Percentiles rank a stretch among this genome's conserved stretches.
Conservation (phyloP, 2,329 filamentous ascomycete species). For the Ophioceras dolichostomum region DNA sequence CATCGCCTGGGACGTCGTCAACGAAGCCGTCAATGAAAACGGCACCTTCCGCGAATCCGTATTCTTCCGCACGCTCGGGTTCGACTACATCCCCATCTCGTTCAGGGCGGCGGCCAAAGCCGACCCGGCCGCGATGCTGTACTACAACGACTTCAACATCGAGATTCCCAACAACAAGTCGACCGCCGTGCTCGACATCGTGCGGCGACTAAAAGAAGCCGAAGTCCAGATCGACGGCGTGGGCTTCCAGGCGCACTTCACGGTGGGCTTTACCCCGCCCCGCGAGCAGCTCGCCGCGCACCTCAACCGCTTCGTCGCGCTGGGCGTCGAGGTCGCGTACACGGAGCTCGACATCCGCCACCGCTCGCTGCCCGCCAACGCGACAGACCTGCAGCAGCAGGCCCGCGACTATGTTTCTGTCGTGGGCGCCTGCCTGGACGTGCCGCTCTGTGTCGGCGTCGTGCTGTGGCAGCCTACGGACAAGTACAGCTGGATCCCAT, state of each 20-base stretch:
- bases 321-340: constrained; percentile 34
- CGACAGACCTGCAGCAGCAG: constrained; percentile 28
- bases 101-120: constrained; percentile 31
- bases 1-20: constrained; percentile 41
- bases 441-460: constrained; percentile 26
- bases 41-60: constrained; percentile 28
- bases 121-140: constrained; percentile 29
- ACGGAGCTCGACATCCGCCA: constrained; percentile 40
- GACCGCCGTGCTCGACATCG: constrained; percentile 17
- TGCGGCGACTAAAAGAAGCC: constrained; percentile 15
- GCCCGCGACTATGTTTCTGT: constrained; percentile 29
- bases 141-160: constrained; percentile 42
- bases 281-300: constrained; percentile 21
- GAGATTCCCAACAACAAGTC: constrained; percentile 23
- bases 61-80: constrained; percentile 32
- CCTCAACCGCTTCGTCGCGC: constrained; percentile 24
- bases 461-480: constrained; percentile 31
- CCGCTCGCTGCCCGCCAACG: constrained; percentile 27
- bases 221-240: constrained; percentile 36
- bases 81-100: constrained; percentile 32
- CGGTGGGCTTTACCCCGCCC: constrained; percentile 27
- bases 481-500: constrained; percentile 17
- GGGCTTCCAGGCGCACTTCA: constrained; percentile 38
- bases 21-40: constrained; percentile 37
- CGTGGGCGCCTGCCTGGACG: constrained; percentile 24